A percentile compares a stretch with the other conserved stretches of the same genome.
phyloP scores from a whole-genome alignment of 2,329 filamentous ascomycete genomes.

The Calonectria ilicicola region DNA sequence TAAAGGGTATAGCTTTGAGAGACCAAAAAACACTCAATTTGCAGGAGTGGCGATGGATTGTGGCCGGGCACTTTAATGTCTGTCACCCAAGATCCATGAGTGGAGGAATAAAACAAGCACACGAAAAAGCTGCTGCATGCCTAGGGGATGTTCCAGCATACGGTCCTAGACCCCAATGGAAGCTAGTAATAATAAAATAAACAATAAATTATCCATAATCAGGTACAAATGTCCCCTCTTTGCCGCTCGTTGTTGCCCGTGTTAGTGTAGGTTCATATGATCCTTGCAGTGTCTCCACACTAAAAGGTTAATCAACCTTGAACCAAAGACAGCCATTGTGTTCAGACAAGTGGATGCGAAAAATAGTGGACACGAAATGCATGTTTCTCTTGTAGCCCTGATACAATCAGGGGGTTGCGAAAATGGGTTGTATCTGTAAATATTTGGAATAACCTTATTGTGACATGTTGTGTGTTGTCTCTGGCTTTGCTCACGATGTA shows the following conservation, averaged over 20 bases:
- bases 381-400: no score
- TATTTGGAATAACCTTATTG: no score
- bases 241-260: background rate
- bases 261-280: background rate
- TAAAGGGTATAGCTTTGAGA: background rate
- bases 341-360: no score
- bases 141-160: background rate
- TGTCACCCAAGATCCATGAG: background rate
- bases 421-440: no score
- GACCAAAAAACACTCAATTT: background rate
- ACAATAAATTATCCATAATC: background rate
- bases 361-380: no score
- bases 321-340: no score
- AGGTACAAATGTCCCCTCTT: background rate
- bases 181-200: constrained; percentile 3
- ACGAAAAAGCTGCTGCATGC: background rate
- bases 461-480: no score
- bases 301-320: no score
- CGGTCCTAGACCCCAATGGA: background rate
- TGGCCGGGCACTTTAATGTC: background rate
- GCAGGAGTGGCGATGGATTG: background rate
- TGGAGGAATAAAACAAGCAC: background rate
- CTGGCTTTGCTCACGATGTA: no score
- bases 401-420: no score
- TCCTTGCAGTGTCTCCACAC: background rate